phyloP scores from a whole-genome alignment of 352 stramenopile species.

The Aphanomyces invadans region DNA sequence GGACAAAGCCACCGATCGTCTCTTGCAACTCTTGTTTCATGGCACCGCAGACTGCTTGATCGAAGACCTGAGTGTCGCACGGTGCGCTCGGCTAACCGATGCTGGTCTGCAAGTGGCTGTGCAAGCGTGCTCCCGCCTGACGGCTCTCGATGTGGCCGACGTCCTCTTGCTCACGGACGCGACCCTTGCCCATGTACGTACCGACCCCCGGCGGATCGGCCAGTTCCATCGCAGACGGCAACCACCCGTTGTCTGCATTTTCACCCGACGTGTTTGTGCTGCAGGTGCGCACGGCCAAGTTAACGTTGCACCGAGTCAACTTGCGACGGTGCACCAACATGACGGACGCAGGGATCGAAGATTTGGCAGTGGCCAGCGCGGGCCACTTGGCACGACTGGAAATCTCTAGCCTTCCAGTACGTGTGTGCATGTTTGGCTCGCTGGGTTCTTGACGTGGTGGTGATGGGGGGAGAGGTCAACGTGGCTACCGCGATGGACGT shows the following conservation, averaged over 20 bases:
- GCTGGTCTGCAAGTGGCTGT: constrained; percentile 31
- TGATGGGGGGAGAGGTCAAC: no score
- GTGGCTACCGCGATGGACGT: no score
- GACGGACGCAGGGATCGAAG: constrained; percentile 47
- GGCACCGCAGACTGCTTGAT: constrained; percentile 35
- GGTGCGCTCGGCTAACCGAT: constrained; percentile 63
- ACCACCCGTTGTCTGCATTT: no score
- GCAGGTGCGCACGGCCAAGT: constrained; percentile 42
- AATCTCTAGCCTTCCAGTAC: constrained; percentile 70
- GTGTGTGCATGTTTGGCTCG: constrained; percentile 13
- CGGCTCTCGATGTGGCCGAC: constrained; percentile 52
- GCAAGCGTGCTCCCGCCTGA: background rate
- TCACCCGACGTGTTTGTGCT: no score
- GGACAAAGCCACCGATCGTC: constrained; percentile 56
- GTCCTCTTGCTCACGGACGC: constrained; percentile 58
- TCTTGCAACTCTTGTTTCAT: constrained; percentile 39
- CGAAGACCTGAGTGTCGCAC: constrained; percentile 59
- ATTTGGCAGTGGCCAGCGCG: constrained; percentile 50
- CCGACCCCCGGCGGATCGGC: background rate
- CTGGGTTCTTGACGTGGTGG: no score
- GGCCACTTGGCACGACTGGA: constrained; percentile 50
- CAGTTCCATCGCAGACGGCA: background rate
- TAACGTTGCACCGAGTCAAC: constrained; percentile 44
- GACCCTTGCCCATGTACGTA: constrained; percentile 48
- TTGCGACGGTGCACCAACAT: constrained; percentile 56